Evolutionary conservation across 2,329 filamentous ascomycete genomes (phyloP).

Genomic region (Aaosphaeria pasadenensis): DNA sequence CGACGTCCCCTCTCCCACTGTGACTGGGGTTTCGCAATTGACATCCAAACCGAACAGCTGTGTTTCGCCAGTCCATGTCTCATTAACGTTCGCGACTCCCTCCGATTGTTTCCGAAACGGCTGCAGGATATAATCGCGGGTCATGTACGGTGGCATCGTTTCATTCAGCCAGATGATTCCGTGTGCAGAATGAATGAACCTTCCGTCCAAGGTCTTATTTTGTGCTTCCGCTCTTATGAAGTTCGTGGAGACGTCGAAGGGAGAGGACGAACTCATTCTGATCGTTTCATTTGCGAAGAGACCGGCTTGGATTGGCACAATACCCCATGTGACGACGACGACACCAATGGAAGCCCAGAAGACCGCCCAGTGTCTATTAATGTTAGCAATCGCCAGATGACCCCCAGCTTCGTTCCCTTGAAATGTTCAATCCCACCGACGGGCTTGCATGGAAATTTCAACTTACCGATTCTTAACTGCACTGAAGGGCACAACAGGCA

Average conservation of each 20-base stretch:
- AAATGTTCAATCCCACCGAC: neutral
- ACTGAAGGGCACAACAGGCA: constrained; percentile 43
- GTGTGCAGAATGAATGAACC: constrained; percentile 38
- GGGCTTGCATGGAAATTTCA: neutral
- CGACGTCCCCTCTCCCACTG: too few relatives aligned
- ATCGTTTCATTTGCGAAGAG: constrained; percentile 40
- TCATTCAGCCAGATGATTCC: constrained; percentile 48
- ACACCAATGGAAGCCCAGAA: constrained; percentile 49
- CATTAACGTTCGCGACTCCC: neutral
- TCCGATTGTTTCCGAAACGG: constrained; percentile 32
- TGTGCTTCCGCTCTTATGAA: neutral
- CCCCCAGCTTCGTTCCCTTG: neutral
- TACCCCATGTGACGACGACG: constrained; percentile 52
- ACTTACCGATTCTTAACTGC: constrained; percentile 33
- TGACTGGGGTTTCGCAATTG: neutral
- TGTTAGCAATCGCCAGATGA: neutral
- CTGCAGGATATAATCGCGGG: constrained; percentile 34
- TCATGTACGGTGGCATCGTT: constrained; percentile 40
- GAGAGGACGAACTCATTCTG: neutral
- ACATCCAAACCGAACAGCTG: neutral
- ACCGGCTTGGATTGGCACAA: constrained; percentile 57
- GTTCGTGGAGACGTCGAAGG: neutral
- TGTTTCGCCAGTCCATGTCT: neutral
- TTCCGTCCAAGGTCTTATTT: neutral
- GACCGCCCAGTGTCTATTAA: constrained; percentile 51